Conservation (phyloP, 495 filamentous ascomycete genomes). For the Penicillium alfredii region DNA sequence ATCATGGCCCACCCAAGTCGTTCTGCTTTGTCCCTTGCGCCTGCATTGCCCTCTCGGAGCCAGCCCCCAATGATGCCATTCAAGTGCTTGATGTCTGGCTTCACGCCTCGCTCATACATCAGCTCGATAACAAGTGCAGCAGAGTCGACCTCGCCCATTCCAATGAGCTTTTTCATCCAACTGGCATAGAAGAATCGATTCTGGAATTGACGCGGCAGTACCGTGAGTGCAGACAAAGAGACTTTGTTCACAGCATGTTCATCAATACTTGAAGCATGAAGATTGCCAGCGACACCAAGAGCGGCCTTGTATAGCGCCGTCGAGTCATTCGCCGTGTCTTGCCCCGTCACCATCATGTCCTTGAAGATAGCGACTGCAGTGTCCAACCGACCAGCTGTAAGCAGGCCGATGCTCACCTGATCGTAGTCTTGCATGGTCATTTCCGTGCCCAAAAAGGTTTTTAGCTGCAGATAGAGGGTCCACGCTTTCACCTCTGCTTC, state of each 20-base stretch:
- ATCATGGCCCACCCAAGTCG: constrained; percentile 74
- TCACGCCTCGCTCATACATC: constrained; percentile 60
- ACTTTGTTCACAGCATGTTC: constrained; percentile 46
- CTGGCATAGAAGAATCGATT: constrained; percentile 77
- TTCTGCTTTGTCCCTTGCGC: constrained; percentile 56
- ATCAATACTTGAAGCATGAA: constrained; percentile 44
- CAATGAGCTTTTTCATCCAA: constrained; percentile 76
- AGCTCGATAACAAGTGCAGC: constrained; percentile 61
- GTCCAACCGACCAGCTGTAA: constrained; percentile 53
- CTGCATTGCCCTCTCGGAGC: constrained; percentile 53
- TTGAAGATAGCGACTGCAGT: constrained; percentile 68
- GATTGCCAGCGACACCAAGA: constrained; percentile 36
- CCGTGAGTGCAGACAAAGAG: constrained; percentile 44
- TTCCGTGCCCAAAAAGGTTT: constrained; percentile 48
- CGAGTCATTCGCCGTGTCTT: constrained; percentile 44
- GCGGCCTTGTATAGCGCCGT: constrained; percentile 43
- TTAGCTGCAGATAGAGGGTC: constrained; percentile 59
- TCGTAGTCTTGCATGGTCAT: constrained; percentile 76
- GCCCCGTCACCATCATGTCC: constrained; percentile 73
- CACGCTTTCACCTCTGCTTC: constrained; percentile 53
- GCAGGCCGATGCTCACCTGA: constrained; percentile 54
- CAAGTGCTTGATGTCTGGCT: constrained; percentile 60
- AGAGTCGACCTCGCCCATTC: constrained; percentile 61
- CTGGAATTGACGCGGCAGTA: constrained; percentile 55
- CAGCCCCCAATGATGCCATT: constrained; percentile 73